phyloP scores from a whole-genome alignment of 2,329 filamentous ascomycete species.

The Magnaporthiopsis poae region DNA sequence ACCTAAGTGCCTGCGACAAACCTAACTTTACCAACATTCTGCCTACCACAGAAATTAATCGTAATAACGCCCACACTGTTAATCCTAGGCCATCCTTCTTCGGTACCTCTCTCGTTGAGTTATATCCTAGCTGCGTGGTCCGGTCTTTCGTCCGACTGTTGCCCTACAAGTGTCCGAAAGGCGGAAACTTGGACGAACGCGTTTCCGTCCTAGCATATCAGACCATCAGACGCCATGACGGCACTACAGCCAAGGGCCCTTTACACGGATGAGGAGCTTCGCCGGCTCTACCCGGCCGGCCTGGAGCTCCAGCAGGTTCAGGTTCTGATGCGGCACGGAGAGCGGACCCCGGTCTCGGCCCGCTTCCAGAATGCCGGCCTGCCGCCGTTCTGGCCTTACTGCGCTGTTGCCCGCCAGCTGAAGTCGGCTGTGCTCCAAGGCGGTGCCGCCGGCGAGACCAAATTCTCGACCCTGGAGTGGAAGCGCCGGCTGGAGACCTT shows the following conservation, averaged over 20 bases:
- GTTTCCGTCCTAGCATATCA: too few species aligned
- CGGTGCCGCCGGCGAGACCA: constrained; percentile 19
- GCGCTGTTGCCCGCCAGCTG: constrained; percentile 64
- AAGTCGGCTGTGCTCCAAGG: constrained; percentile 38
- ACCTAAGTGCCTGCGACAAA: too few species aligned
- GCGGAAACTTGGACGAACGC: background rate
- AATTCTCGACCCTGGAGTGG: constrained; percentile 45
- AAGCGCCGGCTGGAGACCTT: constrained; percentile 76
- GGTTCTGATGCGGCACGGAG: constrained; percentile 69
- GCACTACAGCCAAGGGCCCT: constrained; percentile 62
- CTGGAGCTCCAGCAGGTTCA: constrained; percentile 85
- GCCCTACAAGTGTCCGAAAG: background rate
- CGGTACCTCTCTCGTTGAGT: background rate
- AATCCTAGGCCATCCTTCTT: background rate
- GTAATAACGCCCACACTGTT: background rate
- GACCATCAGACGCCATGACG: constrained; percentile 50
- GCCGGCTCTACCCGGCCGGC: constrained; percentile 66
- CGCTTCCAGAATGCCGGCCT: constrained; percentile 73
- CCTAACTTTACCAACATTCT: background rate
- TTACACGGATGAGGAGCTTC: constrained; percentile 73
- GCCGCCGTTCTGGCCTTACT: constrained; percentile 79
- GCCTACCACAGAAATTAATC: background rate
- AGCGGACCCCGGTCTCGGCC: constrained; percentile 75
- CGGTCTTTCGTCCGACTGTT: background rate
- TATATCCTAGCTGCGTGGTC: background rate